Evolutionary conservation across 2,329 filamentous ascomycete genomes (phyloP).

Genomic region (Alternaria metachromatica): DNA sequence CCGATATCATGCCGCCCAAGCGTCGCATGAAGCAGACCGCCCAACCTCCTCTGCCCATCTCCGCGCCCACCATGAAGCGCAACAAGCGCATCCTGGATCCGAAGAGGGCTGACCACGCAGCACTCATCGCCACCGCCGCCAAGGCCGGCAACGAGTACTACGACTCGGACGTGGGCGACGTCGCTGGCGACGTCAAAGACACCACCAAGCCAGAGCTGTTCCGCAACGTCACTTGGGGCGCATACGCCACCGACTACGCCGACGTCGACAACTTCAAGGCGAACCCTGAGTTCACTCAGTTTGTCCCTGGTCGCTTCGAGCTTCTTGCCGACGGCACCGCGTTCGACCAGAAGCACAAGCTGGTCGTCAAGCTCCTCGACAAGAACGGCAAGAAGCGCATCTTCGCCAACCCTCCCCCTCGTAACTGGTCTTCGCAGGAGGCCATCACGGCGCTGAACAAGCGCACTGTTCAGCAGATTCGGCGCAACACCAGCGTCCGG

Average conservation of each 20-base stretch:
- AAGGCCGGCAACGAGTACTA: slow-evolving; percentile 35
- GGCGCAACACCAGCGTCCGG: slow-evolving; percentile 33
- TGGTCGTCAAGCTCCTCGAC: slow-evolving; percentile 34
- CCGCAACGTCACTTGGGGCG: slow-evolving; percentile 36
- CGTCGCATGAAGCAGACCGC: not conserved
- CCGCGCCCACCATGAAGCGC: slow-evolving; percentile 26
- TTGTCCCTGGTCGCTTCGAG: slow-evolving; percentile 39
- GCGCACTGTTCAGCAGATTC: slow-evolving; percentile 41
- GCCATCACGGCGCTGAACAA: slow-evolving; percentile 39
- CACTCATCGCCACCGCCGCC: slow-evolving; percentile 23
- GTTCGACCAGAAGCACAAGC: slow-evolving; percentile 37
- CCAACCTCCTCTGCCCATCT: not conserved
- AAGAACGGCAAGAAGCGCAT: slow-evolving; percentile 26
- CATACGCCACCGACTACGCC: slow-evolving; percentile 18
- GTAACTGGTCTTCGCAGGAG: slow-evolving; percentile 34
- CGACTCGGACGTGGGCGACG: slow-evolving; percentile 30
- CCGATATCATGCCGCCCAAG: slow-evolving; percentile 14
- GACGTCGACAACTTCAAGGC: slow-evolving; percentile 21
- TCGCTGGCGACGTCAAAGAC: slow-evolving; percentile 21
- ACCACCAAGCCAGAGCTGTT: slow-evolving; percentile 30
- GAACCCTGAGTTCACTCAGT: slow-evolving; percentile 28
- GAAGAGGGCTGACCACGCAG: slow-evolving; percentile 21
- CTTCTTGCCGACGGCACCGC: slow-evolving; percentile 26
- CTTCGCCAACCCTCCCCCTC: slow-evolving; percentile 37
- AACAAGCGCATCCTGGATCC: slow-evolving; percentile 30